Percentiles rank a stretch among this genome's conserved stretches.
These are phyloP conservation scores for Auriscalpium orientale DNA, from an alignment of 768 basidiomycete genomes.

Conservation along the genomic window DNA sequence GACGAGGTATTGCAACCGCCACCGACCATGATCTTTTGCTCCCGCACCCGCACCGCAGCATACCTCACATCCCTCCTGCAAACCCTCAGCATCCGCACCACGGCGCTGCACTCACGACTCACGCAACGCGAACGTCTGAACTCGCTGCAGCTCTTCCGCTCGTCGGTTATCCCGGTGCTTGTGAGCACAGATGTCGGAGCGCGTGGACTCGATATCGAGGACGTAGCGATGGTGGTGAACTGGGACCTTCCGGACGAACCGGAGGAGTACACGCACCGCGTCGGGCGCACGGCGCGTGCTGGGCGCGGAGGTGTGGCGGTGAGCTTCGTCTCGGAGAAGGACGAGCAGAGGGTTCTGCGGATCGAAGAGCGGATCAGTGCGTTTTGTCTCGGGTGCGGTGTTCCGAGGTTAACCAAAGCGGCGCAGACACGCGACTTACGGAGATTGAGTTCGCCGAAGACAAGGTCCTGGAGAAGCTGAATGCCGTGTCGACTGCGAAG, in stretches of 20 bases:
- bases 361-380: constrained; percentile 86
- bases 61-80: constrained; percentile 79
- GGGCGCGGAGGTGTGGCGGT: constrained; percentile 86
- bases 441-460: constrained; percentile 75
- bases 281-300: constrained; percentile 87
- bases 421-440: constrained; percentile 61
- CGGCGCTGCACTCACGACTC: constrained; percentile 87
- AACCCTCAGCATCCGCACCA: constrained; percentile 72
- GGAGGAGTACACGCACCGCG: constrained; percentile 95
- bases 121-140: constrained; percentile 85
- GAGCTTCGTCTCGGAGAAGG: constrained; percentile 91
- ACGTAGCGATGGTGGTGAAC: constrained; percentile 93
- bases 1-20: constrained; percentile 70
- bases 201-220: constrained; percentile 92
- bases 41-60: constrained; percentile 78
- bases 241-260: constrained; percentile 90
- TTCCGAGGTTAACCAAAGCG: background rate
- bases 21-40: constrained; percentile 93
- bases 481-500: constrained; percentile 87
- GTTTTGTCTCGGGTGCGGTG: constrained; percentile 20
- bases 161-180: constrained; percentile 81
- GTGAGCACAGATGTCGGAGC: constrained; percentile 94
- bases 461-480: constrained; percentile 76
- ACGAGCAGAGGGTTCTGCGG: constrained; percentile 73
- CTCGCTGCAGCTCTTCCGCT: constrained; percentile 81